A percentile compares a stretch with the other conserved stretches of the same genome.
Evolutionary conservation across 768 basidiomycete species (phyloP).

Genomic region (Lactarius vividus): DNA sequence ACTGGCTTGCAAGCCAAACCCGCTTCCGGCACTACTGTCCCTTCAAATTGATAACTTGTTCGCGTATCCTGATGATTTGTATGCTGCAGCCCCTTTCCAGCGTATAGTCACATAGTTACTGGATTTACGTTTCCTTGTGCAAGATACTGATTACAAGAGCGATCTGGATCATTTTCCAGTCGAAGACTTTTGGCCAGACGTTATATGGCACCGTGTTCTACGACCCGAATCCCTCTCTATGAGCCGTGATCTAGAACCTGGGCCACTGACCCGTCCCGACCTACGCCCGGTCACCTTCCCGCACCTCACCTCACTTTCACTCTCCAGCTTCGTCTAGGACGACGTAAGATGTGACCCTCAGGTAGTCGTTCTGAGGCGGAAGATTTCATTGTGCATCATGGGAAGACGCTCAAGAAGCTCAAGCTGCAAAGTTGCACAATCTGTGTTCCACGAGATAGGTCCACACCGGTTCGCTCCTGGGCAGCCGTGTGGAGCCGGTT

Average conservation of each 20-base stretch:
- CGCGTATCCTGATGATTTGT: not conserved
- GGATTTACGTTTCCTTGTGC: not conserved
- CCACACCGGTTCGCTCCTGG: not conserved
- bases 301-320: not conserved
- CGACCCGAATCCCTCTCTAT: not conserved
- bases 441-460: not conserved
- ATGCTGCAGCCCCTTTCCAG: not conserved
- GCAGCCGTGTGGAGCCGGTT: not conserved
- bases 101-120: not conserved
- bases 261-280: not conserved
- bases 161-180: not conserved
- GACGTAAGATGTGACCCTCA: not conserved
- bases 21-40: not conserved
- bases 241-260: not conserved
- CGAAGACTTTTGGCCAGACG: not conserved
- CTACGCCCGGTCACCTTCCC: not conserved
- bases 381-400: not conserved
- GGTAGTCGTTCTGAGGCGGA: not conserved
- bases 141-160: not conserved
- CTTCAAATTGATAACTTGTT: not conserved
- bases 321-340: not conserved
- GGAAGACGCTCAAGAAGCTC: not conserved
- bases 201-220: not conserved
- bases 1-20: not conserved
- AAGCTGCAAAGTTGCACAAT: not conserved